Percentiles rank a stretch among this genome's conserved stretches.
Evolutionary conservation across 2,329 filamentous ascomycete species (phyloP).

Genomic region (Fusarium chuoi): DNA sequence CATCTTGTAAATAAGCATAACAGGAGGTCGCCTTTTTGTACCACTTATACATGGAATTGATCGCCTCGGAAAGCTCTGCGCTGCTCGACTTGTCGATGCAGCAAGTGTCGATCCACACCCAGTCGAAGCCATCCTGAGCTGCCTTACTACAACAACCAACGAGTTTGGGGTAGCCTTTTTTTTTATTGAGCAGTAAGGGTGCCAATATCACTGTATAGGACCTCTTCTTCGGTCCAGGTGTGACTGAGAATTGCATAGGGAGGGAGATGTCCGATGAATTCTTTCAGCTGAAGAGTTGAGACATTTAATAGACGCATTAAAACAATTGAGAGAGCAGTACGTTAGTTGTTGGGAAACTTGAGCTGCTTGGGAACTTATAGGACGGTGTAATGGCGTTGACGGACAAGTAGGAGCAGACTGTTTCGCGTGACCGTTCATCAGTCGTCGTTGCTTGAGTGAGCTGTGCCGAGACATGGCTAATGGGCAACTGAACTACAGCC

Average conservation of each 20-base stretch:
- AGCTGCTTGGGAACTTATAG: background rate
- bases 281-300: slow-evolving; percentile 3
- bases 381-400: background rate
- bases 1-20: slow-evolving; percentile 19
- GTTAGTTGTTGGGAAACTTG: background rate
- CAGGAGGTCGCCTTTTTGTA: slow-evolving; percentile 9
- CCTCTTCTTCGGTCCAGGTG: slow-evolving; percentile 16
- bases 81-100: slow-evolving; percentile 28
- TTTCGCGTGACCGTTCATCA: background rate
- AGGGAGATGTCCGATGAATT: slow-evolving; percentile 4
- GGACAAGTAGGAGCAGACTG: background rate
- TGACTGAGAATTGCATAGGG: slow-evolving; percentile 17
- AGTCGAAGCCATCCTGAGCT: slow-evolving; percentile 10
- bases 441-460: background rate
- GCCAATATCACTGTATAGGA: slow-evolving; percentile 3
- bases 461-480: background rate
- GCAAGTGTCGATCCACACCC: slow-evolving; percentile 19
- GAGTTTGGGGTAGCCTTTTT: slow-evolving; percentile 6
- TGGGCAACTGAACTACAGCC: background rate
- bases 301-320: slow-evolving; percentile 13
- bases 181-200: background rate
- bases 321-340: background rate
- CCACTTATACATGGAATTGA: slow-evolving; percentile 21
- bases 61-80: slow-evolving; percentile 16
- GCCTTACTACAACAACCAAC: slow-evolving; percentile 3